Evolutionary conservation across 2,329 filamentous ascomycete species (phyloP), one percentile per base, ranked within the genome.

Genomic region (Penicillium sp.): DNA sequence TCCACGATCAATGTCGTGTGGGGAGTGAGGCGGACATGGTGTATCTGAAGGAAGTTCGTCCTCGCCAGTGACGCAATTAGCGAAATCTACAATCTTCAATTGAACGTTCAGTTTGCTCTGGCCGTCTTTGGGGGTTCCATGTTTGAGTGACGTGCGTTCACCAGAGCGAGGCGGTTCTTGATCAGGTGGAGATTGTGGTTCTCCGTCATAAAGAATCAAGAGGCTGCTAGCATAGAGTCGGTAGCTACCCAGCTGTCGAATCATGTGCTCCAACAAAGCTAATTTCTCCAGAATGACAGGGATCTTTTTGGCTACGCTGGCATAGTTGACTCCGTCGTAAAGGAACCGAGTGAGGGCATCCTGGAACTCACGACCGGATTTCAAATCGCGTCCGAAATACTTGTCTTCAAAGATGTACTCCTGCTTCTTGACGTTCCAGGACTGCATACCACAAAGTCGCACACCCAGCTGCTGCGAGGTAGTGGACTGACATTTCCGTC

Each of bases 81-180:
- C 94, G 78, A 99, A 99, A 75, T 99, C 94, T 57, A 96, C 93
- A 73, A 99, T 95, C 76, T 97, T 97, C 77, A 99, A 87, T 73
- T 96, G 90, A 47, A 83, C 80, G 6, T 77, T 71, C 7, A 69
- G 67, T 37, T 71, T 73, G 46, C 72, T 77, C 54, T 74, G 73
- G 13, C 68, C 70, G 19, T 79, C 76, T 4, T 71, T 68, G 23
- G 71, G 69, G 10, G 57, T 63, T 46, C 68, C 70, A 29, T 72
- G 74, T 17, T 69, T 70, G 43, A 67, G 51, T 45, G 62, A 54
- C 40, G 79, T 80, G 45, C 66, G 68, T 55, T 69, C 70, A 31
- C 64, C 68, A 46, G 66, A 54, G 7, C 57, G 64, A 21, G 62
- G 56, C 43, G 65, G 63, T 6, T 59, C 59, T 42, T 64, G 62